Evolutionary conservation across 805 yeast genomes (phyloP).

Genomic region (Ogataea neopini): DNA sequence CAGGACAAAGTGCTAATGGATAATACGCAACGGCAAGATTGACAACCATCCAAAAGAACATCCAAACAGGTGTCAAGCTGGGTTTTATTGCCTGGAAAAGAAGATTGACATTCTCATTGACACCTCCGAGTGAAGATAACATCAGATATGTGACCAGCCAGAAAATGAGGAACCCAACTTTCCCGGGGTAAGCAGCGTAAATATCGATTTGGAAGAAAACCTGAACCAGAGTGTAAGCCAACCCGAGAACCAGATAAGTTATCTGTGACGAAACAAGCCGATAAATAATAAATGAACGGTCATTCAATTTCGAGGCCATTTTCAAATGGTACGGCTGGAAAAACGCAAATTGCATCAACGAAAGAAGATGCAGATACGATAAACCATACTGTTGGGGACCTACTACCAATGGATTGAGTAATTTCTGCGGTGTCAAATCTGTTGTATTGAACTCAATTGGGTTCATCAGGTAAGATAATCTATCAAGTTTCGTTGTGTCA

Average conservation of each 20-base stretch:
- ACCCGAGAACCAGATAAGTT: constrained; percentile 53
- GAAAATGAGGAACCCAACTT: constrained; percentile 64
- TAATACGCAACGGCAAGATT: constrained; percentile 66
- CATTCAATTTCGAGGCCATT: constrained; percentile 48
- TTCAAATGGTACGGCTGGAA: constrained; percentile 53
- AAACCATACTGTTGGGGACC: constrained; percentile 75
- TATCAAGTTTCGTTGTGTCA: constrained; percentile 1
- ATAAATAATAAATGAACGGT: constrained; percentile 48
- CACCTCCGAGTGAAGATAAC: constrained; percentile 69
- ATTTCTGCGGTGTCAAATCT: constrained; percentile 48
- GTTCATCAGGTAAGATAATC: constrained; percentile 8
- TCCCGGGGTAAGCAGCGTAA: constrained; percentile 52
- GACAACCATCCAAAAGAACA: constrained; percentile 64
- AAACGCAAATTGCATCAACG: constrained; percentile 65
- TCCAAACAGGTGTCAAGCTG: constrained; percentile 64
- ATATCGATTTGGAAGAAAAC: constrained; percentile 66
- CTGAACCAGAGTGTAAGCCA: constrained; percentile 60
- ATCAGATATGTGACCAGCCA: constrained; percentile 66
- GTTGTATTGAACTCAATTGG: constrained; percentile 33
- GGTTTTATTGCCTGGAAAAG: constrained; percentile 52
- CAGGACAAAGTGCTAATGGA: constrained; percentile 54
- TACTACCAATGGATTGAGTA: constrained; percentile 45
- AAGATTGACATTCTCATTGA: constrained; percentile 62
- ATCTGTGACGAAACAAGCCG: constrained; percentile 50
- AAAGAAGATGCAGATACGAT: constrained; percentile 62